Conservation (phyloP, 2,329 filamentous ascomycete species). For the Sporothrix protearum region DNA sequence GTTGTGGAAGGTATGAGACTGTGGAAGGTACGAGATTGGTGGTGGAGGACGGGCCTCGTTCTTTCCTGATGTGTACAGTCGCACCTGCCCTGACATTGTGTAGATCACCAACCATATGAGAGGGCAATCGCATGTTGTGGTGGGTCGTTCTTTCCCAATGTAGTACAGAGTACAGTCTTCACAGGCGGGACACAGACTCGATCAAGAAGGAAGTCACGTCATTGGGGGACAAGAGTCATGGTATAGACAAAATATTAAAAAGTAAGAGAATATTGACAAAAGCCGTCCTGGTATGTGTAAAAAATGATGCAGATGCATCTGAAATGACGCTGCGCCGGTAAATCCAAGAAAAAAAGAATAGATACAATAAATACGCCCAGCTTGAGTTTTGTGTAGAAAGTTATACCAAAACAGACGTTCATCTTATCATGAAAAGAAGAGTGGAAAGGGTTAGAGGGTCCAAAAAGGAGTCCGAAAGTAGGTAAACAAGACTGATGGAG, state of each 20-base stretch:
- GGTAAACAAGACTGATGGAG: too few relatives aligned
- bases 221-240: not conserved
- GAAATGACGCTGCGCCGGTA: not conserved
- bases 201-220: not conserved
- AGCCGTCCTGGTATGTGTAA: not conserved
- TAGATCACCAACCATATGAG: not conserved
- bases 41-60: constrained; percentile 6
- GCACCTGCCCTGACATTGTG: not conserved
- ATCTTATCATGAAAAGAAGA: not conserved
- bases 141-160: not conserved
- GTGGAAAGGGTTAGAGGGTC: too few relatives aligned
- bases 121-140: not conserved
- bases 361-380: not conserved
- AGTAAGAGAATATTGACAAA: not conserved
- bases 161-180: not conserved
- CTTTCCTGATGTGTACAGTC: constrained; percentile 16
- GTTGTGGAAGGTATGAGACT: not conserved
- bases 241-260: not conserved
- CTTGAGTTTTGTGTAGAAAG: not conserved
- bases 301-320: not conserved
- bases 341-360: not conserved
- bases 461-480: too few relatives aligned
- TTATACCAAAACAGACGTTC: constrained; percentile 6
- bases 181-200: not conserved
- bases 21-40: not conserved